These are phyloP conservation scores for Mayamaea pseudoterrestris DNA, from an alignment of 108 stramenopile genomes.

Conservation along the genomic window DNA sequence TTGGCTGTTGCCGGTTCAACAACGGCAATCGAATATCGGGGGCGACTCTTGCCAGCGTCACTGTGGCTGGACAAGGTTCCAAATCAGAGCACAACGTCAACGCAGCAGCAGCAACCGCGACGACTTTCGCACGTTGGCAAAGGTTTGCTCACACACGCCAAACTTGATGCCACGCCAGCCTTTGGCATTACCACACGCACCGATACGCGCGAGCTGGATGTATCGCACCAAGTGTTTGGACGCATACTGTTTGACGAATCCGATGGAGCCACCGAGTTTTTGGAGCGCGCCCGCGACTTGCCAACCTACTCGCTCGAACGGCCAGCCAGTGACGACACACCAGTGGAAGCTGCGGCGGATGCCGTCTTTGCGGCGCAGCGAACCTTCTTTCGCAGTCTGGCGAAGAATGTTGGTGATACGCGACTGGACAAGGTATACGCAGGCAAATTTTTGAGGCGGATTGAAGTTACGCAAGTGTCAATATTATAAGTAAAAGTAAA, in stretches of 20 bases:
- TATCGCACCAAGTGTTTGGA: constrained; percentile 70
- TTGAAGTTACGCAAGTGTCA: constrained; percentile 71
- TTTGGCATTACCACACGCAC: constrained; percentile 74
- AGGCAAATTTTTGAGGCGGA: constrained; percentile 66
- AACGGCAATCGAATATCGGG: constrained; percentile 33
- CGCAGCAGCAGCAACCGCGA: background rate
- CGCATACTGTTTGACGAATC: constrained; percentile 38
- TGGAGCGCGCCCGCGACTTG: constrained; percentile 42
- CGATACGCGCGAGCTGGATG: constrained; percentile 36
- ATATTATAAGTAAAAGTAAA: too few relatives aligned
- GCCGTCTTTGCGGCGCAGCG: constrained; percentile 65
- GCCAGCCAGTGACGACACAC: constrained; percentile 14
- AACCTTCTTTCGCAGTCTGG: constrained; percentile 65
- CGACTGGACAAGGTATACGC: constrained; percentile 60
- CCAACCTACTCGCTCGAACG: constrained; percentile 45
- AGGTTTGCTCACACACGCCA: constrained; percentile 66
- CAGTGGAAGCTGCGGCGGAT: constrained; percentile 34
- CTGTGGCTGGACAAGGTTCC: constrained; percentile 73
- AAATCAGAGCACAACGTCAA: background rate
- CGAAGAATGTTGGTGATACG: constrained; percentile 69
- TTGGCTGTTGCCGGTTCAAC: constrained; percentile 45
- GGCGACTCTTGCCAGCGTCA: constrained; percentile 44
- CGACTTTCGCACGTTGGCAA: constrained; percentile 34
- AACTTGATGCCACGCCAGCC: constrained; percentile 47
- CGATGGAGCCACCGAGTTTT: constrained; percentile 32